Evolutionary conservation across 2,329 filamentous ascomycete genomes (phyloP).

Genomic region (Tolypocladium amazonense): DNA sequence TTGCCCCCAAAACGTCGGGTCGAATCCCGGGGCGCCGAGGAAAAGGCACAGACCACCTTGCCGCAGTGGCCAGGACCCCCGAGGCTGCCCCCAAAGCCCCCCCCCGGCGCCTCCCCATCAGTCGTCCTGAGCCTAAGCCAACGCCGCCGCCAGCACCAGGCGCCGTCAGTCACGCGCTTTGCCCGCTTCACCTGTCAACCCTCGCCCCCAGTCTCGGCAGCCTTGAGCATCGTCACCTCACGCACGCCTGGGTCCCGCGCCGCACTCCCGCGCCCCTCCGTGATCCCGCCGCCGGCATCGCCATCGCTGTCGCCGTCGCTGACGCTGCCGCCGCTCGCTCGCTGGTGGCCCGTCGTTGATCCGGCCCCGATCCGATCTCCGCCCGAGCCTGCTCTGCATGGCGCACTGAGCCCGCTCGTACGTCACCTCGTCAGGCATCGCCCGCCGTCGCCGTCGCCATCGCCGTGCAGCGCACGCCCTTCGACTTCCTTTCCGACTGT

Average conservation of each 20-base stretch:
- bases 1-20: background rate
- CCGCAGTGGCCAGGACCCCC: background rate
- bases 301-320: background rate
- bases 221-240: background rate
- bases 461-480: background rate
- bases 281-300: background rate
- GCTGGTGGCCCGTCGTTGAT: constrained; percentile 2
- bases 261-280: background rate
- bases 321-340: background rate
- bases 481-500: background rate
- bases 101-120: background rate
- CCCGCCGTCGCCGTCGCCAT: background rate
- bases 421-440: constrained; percentile 1
- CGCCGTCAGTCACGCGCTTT: constrained; percentile 26
- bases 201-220: background rate
- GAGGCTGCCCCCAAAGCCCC: background rate
- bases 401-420: constrained; percentile 17
- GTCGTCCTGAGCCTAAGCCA: constrained; percentile 12
- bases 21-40: background rate
- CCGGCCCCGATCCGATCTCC: constrained; percentile 5
- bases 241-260: background rate
- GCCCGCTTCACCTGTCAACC: constrained; percentile 15
- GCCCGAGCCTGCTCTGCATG: constrained; percentile 14
- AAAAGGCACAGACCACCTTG: background rate
- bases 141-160: constrained; percentile 14